Evolutionary conservation across 2,329 filamentous ascomycete genomes (phyloP), one percentile per base, ranked within the genome.

Genomic region (Fonsecaea nubica): DNA sequence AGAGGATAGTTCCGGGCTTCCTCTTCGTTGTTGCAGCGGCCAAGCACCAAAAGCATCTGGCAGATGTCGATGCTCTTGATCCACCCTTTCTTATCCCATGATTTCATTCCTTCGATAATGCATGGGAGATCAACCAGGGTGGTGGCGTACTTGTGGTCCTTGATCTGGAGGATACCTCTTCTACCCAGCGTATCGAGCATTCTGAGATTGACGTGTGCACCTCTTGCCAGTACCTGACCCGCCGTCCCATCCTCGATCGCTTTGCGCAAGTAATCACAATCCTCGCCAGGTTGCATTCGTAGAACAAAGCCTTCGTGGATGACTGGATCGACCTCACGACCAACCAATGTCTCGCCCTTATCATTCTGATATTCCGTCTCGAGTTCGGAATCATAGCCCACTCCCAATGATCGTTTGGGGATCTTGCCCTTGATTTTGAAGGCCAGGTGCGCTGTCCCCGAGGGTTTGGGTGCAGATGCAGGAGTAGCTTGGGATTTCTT

Each of bases 361-460:
- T 62, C 52, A 18, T 62, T 56, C 40, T 62, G 35, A 21, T 45
- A 56, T 55, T 55, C 52, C 25, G n/a, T 42, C 30, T 66, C 64
- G 35, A 66, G 92, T 78, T 98, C 95, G 2, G 93, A 97, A 77
- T 99, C 95, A 79, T 98, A 99, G 7, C 94, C 95, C 63, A 96
- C 92, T 59, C 95, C 95, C 1, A 87, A 86, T 4, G 89, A 88
- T 69, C 92, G 86, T 36, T 86, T 82, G 6, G 91, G 90, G 1
- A 87, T 84, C 69, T 88, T 86, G n/a, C 89, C 90, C 72, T 89
- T 87, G 57, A 87, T 82, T 74, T 88, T 90, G 64, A 92, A 80
- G 62, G 86, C 86, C 63, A 89, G 81, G 36, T 76, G 82, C 67
- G 79, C 79, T 35, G 58, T 18, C 8, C 45, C 58, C 13, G 79